A percentile compares a stretch with the other conserved stretches of the same genome.
These are phyloP conservation scores for Carex pumila DNA, from an alignment of 176 grass and related monocot genomes.

Conservation along the genomic window DNA sequence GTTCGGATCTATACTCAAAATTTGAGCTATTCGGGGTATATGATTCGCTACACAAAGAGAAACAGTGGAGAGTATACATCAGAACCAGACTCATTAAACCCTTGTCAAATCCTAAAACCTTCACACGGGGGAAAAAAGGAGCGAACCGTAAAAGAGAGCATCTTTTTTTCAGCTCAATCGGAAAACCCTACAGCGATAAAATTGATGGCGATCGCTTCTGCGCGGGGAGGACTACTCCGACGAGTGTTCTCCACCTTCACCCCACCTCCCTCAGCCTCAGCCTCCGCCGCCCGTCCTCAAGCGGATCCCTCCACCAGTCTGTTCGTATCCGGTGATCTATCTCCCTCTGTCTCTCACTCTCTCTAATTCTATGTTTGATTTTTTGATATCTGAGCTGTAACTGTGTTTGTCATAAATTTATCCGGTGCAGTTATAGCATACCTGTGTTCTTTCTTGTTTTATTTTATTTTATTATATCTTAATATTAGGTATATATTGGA, in stretches of 20 bases:
- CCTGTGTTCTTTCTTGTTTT: neutral
- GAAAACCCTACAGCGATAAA: neutral
- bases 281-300: constrained; percentile 26
- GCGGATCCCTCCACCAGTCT: constrained; percentile 70
- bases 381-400: neutral
- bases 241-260: constrained; percentile 55
- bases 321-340: constrained; percentile 52
- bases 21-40: too few relatives aligned
- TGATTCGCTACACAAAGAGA: too few relatives aligned
- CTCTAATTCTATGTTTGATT: neutral
- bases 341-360: neutral
- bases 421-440: neutral
- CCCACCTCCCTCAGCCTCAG: constrained; percentile 29
- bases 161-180: neutral
- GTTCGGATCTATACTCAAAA: too few relatives aligned
- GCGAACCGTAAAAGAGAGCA: neutral
- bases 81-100: too few relatives aligned
- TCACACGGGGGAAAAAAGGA: too few relatives aligned
- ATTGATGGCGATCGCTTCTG: constrained; percentile 25
- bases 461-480: neutral
- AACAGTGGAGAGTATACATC: too few relatives aligned
- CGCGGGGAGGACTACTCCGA: constrained; percentile 37
- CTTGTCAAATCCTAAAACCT: too few relatives aligned
- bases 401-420: neutral
- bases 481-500: neutral